Evolutionary conservation across 768 basidiomycete species (phyloP).

Genomic region (Xanthoconium purpureum): DNA sequence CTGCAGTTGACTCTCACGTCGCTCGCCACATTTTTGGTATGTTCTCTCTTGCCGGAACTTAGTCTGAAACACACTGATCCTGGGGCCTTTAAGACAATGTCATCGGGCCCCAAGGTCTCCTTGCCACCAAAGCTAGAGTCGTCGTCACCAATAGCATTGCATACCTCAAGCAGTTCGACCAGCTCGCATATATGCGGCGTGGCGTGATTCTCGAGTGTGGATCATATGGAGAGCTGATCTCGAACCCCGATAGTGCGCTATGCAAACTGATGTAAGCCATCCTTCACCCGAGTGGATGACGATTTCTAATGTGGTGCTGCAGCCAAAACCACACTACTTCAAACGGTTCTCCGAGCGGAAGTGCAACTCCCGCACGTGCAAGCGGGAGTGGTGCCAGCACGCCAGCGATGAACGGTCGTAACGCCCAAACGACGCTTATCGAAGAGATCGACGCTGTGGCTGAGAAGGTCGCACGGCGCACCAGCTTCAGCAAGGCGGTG

Average conservation of each 20-base stretch:
- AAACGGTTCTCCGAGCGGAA: constrained; percentile 38
- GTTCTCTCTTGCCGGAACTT: not conserved
- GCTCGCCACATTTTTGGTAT: constrained; percentile 81
- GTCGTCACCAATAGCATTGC: constrained; percentile 86
- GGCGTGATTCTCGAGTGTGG: constrained; percentile 81
- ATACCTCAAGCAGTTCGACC: constrained; percentile 77
- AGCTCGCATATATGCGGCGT: constrained; percentile 69
- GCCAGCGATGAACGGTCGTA: constrained; percentile 19
- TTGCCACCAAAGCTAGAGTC: constrained; percentile 79
- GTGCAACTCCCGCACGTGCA: constrained; percentile 43
- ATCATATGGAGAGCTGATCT: constrained; percentile 57
- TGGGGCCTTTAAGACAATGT: constrained; percentile 58
- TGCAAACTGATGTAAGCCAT: constrained; percentile 68
- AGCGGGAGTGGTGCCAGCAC: constrained; percentile 26
- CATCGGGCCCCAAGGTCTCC: constrained; percentile 79
- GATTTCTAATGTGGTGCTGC: not conserved
- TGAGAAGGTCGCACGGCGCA: constrained; percentile 57
- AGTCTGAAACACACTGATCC: not conserved
- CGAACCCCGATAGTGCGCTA: constrained; percentile 61
- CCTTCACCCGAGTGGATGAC: not conserved
- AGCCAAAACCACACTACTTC: constrained; percentile 46
- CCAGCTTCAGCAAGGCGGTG: constrained; percentile 56
- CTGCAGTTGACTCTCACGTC: constrained; percentile 84
- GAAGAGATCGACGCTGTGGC: constrained; percentile 35
- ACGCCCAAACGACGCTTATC: constrained; percentile 21